Evolutionary conservation across 768 basidiomycete genomes (phyloP).

Genomic region (Russula griseocarnosa): DNA sequence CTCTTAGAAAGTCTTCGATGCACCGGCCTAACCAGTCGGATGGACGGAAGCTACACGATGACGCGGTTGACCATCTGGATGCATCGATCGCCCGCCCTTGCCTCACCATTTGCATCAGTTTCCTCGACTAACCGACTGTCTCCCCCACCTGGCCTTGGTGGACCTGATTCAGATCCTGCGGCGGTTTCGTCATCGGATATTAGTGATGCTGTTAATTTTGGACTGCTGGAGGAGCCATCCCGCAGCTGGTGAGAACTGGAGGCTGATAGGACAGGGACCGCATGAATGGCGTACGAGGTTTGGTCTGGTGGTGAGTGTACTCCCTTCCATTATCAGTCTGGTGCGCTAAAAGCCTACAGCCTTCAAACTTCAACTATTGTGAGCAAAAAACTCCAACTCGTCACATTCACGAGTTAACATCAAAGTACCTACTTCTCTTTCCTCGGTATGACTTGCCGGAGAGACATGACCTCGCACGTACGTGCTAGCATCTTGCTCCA

Average conservation of each 20-base stretch:
- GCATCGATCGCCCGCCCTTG: constrained; percentile 53
- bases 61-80: constrained; percentile 48
- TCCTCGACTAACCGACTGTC: constrained; percentile 32
- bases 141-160: constrained; percentile 40
- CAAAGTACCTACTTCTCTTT: constrained; percentile 55
- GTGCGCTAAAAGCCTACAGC: no score
- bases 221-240: no score
- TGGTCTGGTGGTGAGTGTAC: no score
- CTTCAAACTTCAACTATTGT: no score
- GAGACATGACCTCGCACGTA: constrained; percentile 77
- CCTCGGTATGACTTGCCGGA: constrained; percentile 68
- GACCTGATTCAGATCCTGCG: constrained; percentile 34
- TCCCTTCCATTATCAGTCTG: no score
- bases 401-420: constrained; percentile 36
- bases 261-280: no score
- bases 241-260: no score
- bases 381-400: no score
- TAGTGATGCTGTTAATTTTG: constrained; percentile 23
- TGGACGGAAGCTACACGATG: constrained; percentile 10
- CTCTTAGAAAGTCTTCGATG: background rate
- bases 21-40: constrained; percentile 13
- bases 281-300: no score
- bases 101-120: constrained; percentile 47
- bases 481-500: background rate
- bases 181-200: constrained; percentile 12